phyloP scores from a whole-genome alignment of 345 rosid species.

The Camelina neglecta region DNA sequence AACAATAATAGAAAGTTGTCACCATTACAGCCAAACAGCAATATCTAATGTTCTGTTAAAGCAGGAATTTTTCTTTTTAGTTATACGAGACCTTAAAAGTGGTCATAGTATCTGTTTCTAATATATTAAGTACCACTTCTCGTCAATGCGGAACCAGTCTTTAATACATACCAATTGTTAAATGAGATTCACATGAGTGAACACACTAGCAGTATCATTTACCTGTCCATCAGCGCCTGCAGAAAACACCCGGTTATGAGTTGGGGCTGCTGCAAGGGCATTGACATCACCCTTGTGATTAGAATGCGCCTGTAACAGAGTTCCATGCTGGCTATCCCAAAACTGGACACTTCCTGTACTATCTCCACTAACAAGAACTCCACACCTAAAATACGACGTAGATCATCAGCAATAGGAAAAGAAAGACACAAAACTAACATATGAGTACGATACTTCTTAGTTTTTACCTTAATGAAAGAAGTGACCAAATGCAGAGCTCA shows the following conservation, averaged over 20 bases:
- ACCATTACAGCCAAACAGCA: conserved; percentile 14
- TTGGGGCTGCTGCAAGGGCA: conserved; percentile 85
- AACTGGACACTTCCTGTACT: conserved; percentile 90
- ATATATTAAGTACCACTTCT: no score
- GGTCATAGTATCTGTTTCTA: background rate
- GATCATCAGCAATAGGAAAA: conserved; percentile 23
- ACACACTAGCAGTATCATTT: conserved; percentile 27
- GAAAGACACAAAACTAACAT: conserved; percentile 11
- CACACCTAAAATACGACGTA: conserved; percentile 57
- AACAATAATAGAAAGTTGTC: conserved; percentile 15
- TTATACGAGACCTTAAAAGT: background rate
- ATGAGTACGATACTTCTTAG: conserved; percentile 27
- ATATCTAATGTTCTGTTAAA: conserved; percentile 11
- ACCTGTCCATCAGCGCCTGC: conserved; percentile 99
- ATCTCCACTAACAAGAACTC: conserved; percentile 93
- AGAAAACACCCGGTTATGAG: conserved; percentile 86
- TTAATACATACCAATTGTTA: background rate
- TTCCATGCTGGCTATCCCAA: conserved; percentile 91
- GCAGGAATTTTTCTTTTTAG: background rate
- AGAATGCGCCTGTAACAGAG: conserved; percentile 80
- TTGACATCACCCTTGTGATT: conserved; percentile 91
- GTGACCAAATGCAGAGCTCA: conserved; percentile 89
- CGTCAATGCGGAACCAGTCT: no score
- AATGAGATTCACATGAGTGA: conserved; percentile 19
- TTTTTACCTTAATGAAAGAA: conserved; percentile 77